Evolutionary conservation across 2,329 filamentous ascomycete species (phyloP).

Genomic region (Aureobasidium sp.): DNA sequence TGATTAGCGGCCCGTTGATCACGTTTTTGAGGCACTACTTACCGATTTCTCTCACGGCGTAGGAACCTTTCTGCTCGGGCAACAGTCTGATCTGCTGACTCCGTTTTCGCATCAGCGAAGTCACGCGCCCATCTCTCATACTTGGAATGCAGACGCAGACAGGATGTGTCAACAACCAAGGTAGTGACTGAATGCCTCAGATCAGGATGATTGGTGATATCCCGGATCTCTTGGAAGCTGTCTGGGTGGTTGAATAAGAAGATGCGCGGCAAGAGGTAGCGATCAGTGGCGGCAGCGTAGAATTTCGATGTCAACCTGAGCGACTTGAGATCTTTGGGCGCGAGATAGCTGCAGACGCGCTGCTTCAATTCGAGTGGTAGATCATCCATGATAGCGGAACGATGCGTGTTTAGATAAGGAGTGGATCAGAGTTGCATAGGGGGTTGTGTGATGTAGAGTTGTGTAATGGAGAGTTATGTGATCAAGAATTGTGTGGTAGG

Average conservation of each 20-base stretch:
- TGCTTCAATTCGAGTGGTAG: neutral
- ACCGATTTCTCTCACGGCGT: too few relatives aligned
- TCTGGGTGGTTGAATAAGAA: neutral
- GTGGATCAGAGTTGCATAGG: neutral
- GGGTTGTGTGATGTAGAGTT: too few relatives aligned
- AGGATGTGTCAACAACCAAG: neutral
- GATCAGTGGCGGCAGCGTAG: neutral
- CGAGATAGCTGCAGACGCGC: neutral
- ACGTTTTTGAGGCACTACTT: too few relatives aligned
- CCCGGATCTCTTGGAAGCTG: neutral
- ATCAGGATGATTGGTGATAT: neutral
- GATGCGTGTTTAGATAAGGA: neutral
- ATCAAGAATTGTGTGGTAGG: too few relatives aligned
- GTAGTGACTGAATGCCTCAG: neutral
- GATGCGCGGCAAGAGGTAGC: neutral
- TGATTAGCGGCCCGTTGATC: too few relatives aligned
- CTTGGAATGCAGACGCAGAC: neutral
- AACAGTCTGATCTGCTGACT: too few relatives aligned
- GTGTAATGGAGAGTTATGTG: too few relatives aligned
- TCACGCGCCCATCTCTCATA: neutral
- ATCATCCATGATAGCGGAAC: neutral
- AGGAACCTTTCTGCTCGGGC: too few relatives aligned
- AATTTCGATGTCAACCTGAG: neutral
- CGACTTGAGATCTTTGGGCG: neutral
- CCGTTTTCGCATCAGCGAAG: neutral